A percentile compares a stretch with the other conserved stretches of the same genome.
phyloP scores from a whole-genome alignment of 495 filamentous ascomycete species.

The Hypoxylon subgilvum region DNA sequence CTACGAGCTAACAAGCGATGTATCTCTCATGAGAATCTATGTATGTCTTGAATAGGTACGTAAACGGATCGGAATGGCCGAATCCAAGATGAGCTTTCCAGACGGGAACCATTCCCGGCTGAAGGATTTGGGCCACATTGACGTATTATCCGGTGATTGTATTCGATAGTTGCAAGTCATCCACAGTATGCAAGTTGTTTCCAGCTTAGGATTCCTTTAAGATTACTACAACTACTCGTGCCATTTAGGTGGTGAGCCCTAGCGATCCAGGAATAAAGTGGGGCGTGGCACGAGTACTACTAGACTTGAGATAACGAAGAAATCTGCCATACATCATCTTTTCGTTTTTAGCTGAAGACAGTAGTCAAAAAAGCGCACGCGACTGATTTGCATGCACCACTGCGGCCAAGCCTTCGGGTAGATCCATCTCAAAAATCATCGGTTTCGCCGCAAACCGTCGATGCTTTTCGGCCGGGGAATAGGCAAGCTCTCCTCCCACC shows the following conservation, averaged over 20 bases:
- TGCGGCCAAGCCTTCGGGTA: conserved; percentile 14
- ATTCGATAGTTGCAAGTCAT: not conserved
- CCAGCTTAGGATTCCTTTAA: not conserved
- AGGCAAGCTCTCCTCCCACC: conserved; percentile 8
- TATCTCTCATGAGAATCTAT: too few species aligned
- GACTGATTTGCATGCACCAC: conserved; percentile 7
- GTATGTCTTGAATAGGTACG: conserved; percentile 24
- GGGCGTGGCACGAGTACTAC: too few species aligned
- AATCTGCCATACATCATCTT: too few species aligned
- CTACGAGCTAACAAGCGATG: too few species aligned
- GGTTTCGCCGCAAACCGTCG: conserved; percentile 7
- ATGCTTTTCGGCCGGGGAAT: conserved; percentile 1
- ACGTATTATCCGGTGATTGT: too few species aligned
- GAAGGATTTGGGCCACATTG: too few species aligned
- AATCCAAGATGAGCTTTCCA: not conserved
- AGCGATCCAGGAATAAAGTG: too few species aligned
- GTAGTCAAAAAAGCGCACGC: conserved; percentile 5
- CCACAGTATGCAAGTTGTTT: not conserved
- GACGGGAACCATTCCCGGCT: too few species aligned
- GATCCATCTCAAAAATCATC: not conserved
- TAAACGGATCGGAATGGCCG: conserved; percentile 29
- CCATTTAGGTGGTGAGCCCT: too few species aligned
- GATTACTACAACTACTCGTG: too few species aligned
- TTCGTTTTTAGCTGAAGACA: too few species aligned
- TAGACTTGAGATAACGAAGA: too few species aligned